Percentiles rank a stretch among this genome's conserved stretches.
phyloP scores from a whole-genome alignment of 306 rosid species.

The Alnus glutinosa region DNA sequence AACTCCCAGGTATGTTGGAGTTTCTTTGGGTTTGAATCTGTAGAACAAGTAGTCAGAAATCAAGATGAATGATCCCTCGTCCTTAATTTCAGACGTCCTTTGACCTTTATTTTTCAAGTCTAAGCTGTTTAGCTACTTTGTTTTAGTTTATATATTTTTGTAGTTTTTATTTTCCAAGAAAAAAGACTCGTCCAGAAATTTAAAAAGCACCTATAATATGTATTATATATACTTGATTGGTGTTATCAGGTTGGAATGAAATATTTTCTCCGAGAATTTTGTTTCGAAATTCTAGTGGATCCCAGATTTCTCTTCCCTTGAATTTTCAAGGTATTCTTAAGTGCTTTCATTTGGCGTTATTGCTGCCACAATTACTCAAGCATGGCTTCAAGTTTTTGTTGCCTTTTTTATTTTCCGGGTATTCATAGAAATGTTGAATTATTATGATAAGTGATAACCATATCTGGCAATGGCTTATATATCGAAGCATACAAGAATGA shows the following conservation, averaged over 20 bases:
- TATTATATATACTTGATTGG: neutral
- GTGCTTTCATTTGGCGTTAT: neutral
- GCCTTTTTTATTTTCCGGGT: neutral
- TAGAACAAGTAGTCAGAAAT: too few species aligned
- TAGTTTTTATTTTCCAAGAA: neutral
- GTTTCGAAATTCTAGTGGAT: too few species aligned
- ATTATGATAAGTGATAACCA: neutral
- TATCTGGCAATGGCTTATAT: neutral
- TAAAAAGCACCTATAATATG: neutral
- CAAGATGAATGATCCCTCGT: too few species aligned
- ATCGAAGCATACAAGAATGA: neutral
- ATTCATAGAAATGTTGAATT: neutral
- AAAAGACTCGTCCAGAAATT: neutral
- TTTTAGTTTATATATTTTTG: neutral
- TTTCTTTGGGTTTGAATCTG: neutral
- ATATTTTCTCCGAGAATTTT: too few species aligned
- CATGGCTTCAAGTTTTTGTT: neutral
- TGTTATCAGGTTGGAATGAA: neutral
- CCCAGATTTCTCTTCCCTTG: neutral
- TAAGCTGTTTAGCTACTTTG: too few species aligned
- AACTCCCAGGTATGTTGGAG: conserved; percentile 65
- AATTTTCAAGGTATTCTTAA: neutral
- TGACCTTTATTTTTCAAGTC: too few species aligned
- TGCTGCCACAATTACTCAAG: neutral
- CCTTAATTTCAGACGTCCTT: too few species aligned